Evolutionary conservation across 139 green algal species (phyloP), one percentile per base, ranked within the genome.

Genomic region (Bryopsis sp.): DNA sequence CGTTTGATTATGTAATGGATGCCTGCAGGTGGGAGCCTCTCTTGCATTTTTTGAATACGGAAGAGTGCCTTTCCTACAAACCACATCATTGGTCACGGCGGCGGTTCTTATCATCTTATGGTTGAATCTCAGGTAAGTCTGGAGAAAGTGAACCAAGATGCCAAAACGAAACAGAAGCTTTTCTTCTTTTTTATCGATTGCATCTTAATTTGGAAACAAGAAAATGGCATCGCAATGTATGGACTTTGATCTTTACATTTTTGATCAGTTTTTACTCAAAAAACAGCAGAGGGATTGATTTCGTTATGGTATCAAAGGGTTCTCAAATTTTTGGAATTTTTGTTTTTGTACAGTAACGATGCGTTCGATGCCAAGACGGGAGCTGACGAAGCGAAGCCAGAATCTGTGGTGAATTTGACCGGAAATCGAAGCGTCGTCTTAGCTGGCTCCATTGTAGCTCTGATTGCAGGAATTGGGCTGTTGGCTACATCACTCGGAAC

Each of bases 351-450:
- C 83, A 97, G 89, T 74, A 99, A 99, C 67, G 94, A 99, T 65
- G 88, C 82, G 0, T 97, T 94, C 81, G 94, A 99, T 78, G 74
- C 87, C 15, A 39, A 77, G 1, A 99, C 90, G 3, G 90, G 89
- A 4, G 92, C 95, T 11, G 94, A 99, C 76, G 79, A 84, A 39
- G 67, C 59, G 48, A 99, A 99, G 76, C 75, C 76, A 1, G 94
- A 99, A 79, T 93, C 82, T 5, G 82, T 98, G 6, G 92, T 99
- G n/a, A 95, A 95, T 79, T 76, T 98, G 47, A 88, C 79, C 34
- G 82, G 82, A 70, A 88, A 82, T 64, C 43, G 70, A 1, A 71
- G 39, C 19, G 34, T 68, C 6, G 66, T 71, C 69, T 87, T 7
- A 74, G 84, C 3, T 46, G 26, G 5, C 2, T 80, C 83, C 31